These are phyloP conservation scores for Aspergillus sparsus DNA, from an alignment of 495 filamentous ascomycete species.

Conservation along the genomic window DNA sequence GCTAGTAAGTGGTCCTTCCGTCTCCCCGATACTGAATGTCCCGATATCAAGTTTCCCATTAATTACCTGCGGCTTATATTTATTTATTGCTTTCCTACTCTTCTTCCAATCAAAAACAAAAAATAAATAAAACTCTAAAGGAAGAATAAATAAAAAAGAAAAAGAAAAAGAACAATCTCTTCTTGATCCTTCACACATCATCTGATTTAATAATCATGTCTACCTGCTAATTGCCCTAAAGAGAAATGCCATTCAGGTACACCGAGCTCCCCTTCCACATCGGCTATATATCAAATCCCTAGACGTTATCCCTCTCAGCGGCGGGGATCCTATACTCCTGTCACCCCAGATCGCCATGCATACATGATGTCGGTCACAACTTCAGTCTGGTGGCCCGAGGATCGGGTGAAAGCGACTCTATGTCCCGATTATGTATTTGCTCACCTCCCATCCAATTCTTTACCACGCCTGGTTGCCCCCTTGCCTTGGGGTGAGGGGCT, in stretches of 20 bases:
- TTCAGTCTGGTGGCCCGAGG: conserved; percentile 78
- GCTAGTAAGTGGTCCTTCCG: conserved; percentile 9
- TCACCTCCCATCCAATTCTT: conserved; percentile 64
- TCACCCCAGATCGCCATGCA: conserved; percentile 23
- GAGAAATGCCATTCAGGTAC: conserved; percentile 15
- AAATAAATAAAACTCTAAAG: neutral
- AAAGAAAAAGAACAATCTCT: neutral
- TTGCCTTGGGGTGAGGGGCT: conserved; percentile 83
- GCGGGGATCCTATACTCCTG: neutral
- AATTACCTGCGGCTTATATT: conserved; percentile 6
- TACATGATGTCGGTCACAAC: conserved; percentile 34
- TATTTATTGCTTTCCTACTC: conserved; percentile 9
- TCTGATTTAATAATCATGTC: conserved; percentile 2
- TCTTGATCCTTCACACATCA: conserved; percentile 5
- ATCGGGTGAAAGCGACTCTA: conserved; percentile 72
- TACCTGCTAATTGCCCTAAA: conserved; percentile 7
- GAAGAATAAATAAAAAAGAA: too few relatives aligned
- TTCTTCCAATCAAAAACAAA: neutral
- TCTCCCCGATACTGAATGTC: neutral
- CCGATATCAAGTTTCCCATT: conserved; percentile 9
- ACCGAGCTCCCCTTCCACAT: conserved; percentile 1
- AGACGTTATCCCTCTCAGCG: neutral
- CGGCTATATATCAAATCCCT: conserved; percentile 3
- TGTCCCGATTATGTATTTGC: conserved; percentile 67
- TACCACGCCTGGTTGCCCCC: conserved; percentile 65